These are phyloP conservation scores for Gastroboletus turbinatus DNA, from an alignment of 1,284 basidiomycete species.

Conservation along the genomic window DNA sequence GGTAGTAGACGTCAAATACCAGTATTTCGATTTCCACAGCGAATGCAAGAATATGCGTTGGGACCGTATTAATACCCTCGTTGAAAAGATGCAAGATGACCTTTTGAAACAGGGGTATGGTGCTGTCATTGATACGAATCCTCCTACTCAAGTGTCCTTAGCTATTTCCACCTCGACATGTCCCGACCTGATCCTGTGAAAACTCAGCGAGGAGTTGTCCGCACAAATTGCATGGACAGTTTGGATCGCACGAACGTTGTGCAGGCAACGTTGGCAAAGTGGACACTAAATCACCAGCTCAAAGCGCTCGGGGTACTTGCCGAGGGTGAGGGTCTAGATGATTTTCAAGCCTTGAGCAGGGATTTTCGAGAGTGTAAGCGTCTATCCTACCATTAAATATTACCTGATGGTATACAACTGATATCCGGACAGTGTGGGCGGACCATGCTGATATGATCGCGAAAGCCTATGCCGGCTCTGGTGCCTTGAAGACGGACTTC, in stretches of 20 bases:
- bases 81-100: constrained; percentile 77
- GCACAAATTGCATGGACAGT: constrained; percentile 95
- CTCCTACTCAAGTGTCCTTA: constrained; percentile 30
- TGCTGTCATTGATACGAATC: background rate
- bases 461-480: constrained; percentile 92
- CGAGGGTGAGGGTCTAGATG: constrained; percentile 70
- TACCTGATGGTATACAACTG: constrained; percentile 1
- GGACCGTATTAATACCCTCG: constrained; percentile 85
- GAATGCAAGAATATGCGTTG: constrained; percentile 96
- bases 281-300: constrained; percentile 82
- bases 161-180: constrained; percentile 73
- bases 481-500: constrained; percentile 96
- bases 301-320: constrained; percentile 69
- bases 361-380: constrained; percentile 86
- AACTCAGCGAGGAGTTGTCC: constrained; percentile 66
- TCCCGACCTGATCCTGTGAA: constrained; percentile 46
- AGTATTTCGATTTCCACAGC: constrained; percentile 98
- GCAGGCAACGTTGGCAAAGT: constrained; percentile 86
- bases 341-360: constrained; percentile 75
- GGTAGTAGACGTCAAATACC: constrained; percentile 75
- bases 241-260: constrained; percentile 97
- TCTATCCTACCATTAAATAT: background rate
- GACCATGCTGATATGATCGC: constrained; percentile 95
- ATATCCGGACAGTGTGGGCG: constrained; percentile 81
- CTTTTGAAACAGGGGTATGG: constrained; percentile 71